phyloP scores from a whole-genome alignment of 345 rosid species.

The Arabis alpina region DNA sequence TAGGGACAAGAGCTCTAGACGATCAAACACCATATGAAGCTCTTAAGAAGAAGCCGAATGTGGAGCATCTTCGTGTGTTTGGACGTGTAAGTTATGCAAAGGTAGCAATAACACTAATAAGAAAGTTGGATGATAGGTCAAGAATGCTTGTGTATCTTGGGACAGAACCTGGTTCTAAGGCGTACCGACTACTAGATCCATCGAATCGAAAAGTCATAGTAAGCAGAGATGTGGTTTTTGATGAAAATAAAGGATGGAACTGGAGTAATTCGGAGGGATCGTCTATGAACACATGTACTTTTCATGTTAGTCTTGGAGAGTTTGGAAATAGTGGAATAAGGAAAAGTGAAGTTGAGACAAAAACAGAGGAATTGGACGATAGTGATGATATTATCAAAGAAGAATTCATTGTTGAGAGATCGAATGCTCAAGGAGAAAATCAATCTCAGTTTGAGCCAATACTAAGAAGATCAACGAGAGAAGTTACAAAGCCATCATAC shows the following conservation, averaged over 20 bases:
- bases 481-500: no score
- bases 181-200: not conserved
- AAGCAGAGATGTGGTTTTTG: not conserved
- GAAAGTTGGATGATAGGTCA: not conserved
- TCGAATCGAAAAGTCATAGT: not conserved
- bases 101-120: not conserved
- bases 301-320: not conserved
- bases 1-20: not conserved
- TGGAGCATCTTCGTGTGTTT: not conserved
- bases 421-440: no score
- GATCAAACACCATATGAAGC: not conserved
- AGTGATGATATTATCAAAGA: not conserved
- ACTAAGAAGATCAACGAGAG: no score
- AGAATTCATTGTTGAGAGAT: not conserved
- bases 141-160: not conserved
- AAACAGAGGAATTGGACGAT: not conserved
- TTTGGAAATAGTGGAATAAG: not conserved
- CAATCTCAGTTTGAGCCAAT: no score
- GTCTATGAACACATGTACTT: not conserved
- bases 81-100: not conserved
- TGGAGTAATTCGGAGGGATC: not conserved
- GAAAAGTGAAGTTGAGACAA: not conserved
- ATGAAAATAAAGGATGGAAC: not conserved
- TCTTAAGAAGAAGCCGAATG: not conserved
- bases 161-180: not conserved